Evolutionary conservation across 148 eudicot species (phyloP).

Genomic region (Heliosperma pusillum): DNA sequence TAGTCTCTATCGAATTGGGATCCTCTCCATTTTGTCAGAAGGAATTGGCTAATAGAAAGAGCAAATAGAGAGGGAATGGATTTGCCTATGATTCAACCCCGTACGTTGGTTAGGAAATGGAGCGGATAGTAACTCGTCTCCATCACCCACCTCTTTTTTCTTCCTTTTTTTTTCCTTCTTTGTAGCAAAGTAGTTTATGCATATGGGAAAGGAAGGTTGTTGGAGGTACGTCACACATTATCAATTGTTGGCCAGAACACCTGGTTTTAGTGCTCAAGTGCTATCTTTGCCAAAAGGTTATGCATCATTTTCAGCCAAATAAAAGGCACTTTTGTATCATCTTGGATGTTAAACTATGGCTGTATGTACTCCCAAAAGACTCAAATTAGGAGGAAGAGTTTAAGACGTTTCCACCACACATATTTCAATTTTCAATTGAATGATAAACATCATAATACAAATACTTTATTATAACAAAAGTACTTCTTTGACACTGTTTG

Average conservation of each 20-base stretch:
- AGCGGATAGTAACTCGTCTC: no score
- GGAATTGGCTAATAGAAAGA: no score
- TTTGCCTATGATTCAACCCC: no score
- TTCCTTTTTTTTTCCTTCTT: neutral
- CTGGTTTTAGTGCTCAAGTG: conserved; percentile 21
- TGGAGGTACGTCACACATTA: conserved; percentile 31
- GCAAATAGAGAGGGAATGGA: no score
- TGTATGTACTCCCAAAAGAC: conserved; percentile 13
- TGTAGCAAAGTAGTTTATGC: neutral
- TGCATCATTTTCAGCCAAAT: conserved; percentile 25
- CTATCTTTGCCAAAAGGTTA: conserved; percentile 25
- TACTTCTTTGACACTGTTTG: no score
- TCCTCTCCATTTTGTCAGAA: no score
- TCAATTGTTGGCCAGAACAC: conserved; percentile 21
- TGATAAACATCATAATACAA: no score
- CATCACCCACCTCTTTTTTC: neutral
- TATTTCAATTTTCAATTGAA: neutral
- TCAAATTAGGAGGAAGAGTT: conserved; percentile 1
- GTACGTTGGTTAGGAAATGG: no score
- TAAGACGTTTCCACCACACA: neutral
- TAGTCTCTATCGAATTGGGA: no score
- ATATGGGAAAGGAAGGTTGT: conserved; percentile 9
- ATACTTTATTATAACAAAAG: no score
- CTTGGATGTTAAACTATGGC: conserved; percentile 13
- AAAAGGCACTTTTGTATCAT: conserved; percentile 23